These are phyloP conservation scores for Epicoccum nigrum DNA, from an alignment of 2,329 filamentous ascomycete species.

Conservation along the genomic window DNA sequence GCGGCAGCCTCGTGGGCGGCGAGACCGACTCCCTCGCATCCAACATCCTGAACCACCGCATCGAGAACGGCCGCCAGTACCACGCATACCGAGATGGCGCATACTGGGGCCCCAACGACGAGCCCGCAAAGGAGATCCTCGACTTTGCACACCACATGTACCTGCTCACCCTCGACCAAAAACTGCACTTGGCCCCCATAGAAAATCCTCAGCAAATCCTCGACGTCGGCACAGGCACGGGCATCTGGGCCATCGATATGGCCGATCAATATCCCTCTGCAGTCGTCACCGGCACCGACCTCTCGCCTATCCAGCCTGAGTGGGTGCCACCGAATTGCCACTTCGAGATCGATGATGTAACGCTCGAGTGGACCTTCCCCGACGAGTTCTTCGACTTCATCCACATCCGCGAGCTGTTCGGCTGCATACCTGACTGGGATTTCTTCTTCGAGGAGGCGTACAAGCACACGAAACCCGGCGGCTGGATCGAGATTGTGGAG, in stretches of 20 bases:
- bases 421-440: constrained; percentile 55
- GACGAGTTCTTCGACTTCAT: constrained; percentile 52
- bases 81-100: constrained; percentile 46
- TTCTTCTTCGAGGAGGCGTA: constrained; percentile 49
- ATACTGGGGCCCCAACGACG: constrained; percentile 53
- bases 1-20: constrained; percentile 43
- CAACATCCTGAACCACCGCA: constrained; percentile 44
- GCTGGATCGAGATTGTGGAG: constrained; percentile 53
- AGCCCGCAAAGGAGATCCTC: constrained; percentile 51
- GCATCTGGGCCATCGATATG: constrained; percentile 47
- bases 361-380: constrained; percentile 50
- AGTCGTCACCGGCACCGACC: constrained; percentile 52
- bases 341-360: constrained; percentile 57
- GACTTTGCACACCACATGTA: constrained; percentile 53
- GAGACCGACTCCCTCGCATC: constrained; percentile 46
- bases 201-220: constrained; percentile 37
- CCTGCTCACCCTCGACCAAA: constrained; percentile 42
- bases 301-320: constrained; percentile 57
- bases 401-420: constrained; percentile 54
- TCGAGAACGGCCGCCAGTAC: constrained; percentile 48
- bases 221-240: constrained; percentile 47
- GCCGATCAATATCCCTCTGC: constrained; percentile 39
- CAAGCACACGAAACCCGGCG: constrained; percentile 48
- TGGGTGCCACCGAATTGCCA: constrained; percentile 55
- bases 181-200: constrained; percentile 44